Evolutionary conservation across 2,329 filamentous ascomycete species (phyloP).

Genomic region (Diaporthe vexans): DNA sequence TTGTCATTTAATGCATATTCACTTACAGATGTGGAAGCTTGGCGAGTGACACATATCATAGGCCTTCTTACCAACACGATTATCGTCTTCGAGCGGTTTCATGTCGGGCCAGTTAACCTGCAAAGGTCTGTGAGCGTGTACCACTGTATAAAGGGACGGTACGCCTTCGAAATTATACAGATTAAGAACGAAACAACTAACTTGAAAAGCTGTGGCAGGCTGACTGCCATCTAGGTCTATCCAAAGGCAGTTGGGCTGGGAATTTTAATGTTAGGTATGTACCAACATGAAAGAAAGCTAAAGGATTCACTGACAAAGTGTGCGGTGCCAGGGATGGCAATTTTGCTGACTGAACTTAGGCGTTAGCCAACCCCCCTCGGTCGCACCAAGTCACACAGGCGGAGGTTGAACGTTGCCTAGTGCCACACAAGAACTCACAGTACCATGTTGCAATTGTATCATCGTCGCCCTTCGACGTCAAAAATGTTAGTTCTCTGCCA

Average conservation of each 20-base stretch:
- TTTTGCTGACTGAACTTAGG: background rate
- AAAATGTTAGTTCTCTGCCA: background rate
- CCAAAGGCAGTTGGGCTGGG: conserved; percentile 7
- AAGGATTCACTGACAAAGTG: background rate
- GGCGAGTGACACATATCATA: background rate
- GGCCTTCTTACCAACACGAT: background rate
- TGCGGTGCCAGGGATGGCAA: background rate
- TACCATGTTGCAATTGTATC: background rate
- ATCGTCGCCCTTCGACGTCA: background rate
- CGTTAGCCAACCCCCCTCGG: background rate
- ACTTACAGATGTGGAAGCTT: conserved; percentile 5
- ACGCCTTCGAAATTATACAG: too few relatives aligned
- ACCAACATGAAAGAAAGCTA: too few relatives aligned
- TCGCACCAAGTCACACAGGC: background rate
- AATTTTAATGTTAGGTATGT: background rate
- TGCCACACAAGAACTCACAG: background rate
- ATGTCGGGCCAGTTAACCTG: background rate
- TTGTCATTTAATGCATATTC: background rate
- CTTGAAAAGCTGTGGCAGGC: conserved; percentile 8
- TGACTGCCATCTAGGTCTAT: background rate
- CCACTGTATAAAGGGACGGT: too few relatives aligned
- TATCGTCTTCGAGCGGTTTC: background rate
- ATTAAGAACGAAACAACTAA: background rate
- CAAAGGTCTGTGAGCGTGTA: too few relatives aligned
- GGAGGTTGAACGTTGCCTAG: background rate